phyloP scores from a whole-genome alignment of 116 monocot genomes.

The Dioscorea cayenensis region DNA sequence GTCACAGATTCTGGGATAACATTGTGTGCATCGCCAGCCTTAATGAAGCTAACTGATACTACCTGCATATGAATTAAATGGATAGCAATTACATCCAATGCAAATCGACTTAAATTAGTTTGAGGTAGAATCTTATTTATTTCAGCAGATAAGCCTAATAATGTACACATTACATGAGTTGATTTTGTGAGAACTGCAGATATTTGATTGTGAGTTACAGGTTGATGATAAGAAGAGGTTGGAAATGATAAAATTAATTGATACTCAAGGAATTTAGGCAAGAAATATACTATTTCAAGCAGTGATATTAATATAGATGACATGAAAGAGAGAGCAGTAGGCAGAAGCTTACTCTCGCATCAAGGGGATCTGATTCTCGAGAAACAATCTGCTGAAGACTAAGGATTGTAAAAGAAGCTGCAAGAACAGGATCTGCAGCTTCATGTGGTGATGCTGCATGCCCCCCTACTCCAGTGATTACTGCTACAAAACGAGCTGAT shows the following conservation, averaged over 20 bases:
- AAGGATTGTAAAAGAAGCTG: constrained; percentile 40
- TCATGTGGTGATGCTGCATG: constrained; percentile 34
- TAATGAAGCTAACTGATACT: constrained; percentile 35
- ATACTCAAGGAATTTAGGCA: neutral
- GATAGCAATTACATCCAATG: neutral
- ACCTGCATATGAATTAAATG: constrained; percentile 19
- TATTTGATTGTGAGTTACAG: too few relatives aligned
- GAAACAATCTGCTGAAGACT: constrained; percentile 54
- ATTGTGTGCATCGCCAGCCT: constrained; percentile 27
- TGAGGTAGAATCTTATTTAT: neutral
- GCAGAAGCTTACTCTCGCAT: constrained; percentile 19
- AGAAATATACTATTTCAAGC: neutral
- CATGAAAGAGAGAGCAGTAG: neutral
- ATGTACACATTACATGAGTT: too few relatives aligned
- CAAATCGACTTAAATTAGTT: neutral
- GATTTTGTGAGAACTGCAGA: too few relatives aligned
- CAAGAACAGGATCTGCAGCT: constrained; percentile 34
- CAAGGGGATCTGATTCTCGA: constrained; percentile 47
- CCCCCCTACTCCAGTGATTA: constrained; percentile 38
- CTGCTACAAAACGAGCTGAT: constrained; percentile 31
- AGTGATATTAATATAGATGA: too few relatives aligned
- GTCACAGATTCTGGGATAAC: constrained; percentile 41
- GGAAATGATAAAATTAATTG: too few relatives aligned
- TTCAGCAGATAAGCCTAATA: too few relatives aligned
- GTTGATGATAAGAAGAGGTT: too few relatives aligned